Base-by-base conservation (phyloP, 805 yeast species). In the Kazachstania viticola region DNA sequence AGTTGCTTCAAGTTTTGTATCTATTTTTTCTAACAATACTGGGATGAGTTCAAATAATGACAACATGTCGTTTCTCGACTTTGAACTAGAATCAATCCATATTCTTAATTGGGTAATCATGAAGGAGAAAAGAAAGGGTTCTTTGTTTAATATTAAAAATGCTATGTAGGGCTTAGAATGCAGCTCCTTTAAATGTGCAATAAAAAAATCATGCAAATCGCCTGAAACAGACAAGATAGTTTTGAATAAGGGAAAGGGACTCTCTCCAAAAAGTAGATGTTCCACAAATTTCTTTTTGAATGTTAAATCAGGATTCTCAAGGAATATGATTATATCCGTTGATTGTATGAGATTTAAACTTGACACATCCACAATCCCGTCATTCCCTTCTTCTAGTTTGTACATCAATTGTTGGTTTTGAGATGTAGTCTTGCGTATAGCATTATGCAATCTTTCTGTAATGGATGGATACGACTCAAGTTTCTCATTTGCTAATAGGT, bases 221-320 rank as follows among this genome's bases (percentile, higher is more conserved):
- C 48, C 36, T 1, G 66, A 55, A 1, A 65, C 42, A 15, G 45
- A 40, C 4, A 58, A 37, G 3, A 63, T 49, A 28, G 66, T 59
- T 34, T 54, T 47, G 9, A 54, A 62, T 17, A 77, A 48, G 1
- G 81, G 78, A 46, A 73, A 58, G 19, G 59, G 54, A 33, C 62
- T 64, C 34, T 67, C 64, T 29, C 74, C 70, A 63, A 79, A 75
- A 56, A 79, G 60, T 29, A 74, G 57, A 41, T 77, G 82, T 47
- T 79, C 83, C 33, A 69, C 71, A 46, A 67, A 74, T 19, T 64
- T 55, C 52, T 76, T 77, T 38, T 69, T 73, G 56, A 78, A 78
- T 0, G 75, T 58, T 47, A 71, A 62, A 46, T 73, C 73, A 13
- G 75, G 63, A 41, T 68, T 71, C 36, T 66, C 67, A 25, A 76